These are phyloP conservation scores for Crucihimalaya himalaica DNA, from an alignment of 345 rosid genomes.

Conservation along the genomic window DNA sequence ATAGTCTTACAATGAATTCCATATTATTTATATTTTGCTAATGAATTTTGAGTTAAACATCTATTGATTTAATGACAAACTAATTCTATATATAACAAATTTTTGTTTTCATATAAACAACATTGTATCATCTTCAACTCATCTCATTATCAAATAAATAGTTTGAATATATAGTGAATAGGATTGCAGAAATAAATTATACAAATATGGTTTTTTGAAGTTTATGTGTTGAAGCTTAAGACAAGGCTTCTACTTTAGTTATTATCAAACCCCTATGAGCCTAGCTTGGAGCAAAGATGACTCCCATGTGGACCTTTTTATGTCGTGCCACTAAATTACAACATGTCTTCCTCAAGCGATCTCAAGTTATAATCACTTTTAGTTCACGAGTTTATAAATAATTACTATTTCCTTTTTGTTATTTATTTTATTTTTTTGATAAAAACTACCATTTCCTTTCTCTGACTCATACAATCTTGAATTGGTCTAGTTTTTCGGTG, in stretches of 20 bases:
- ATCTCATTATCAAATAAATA: neutral
- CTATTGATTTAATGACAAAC: no score
- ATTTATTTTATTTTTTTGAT: no score
- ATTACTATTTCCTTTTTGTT: neutral
- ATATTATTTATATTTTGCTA: no score
- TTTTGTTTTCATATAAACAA: neutral
- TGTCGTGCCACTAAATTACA: conserved; percentile 36
- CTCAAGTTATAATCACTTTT: conserved; percentile 35
- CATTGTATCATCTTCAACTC: neutral
- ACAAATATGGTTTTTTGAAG: conserved; percentile 4
- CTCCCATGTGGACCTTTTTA: conserved; percentile 28
- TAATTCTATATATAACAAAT: no score
- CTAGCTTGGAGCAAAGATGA: conserved; percentile 34
- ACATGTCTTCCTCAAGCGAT: conserved; percentile 37
- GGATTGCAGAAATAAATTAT: neutral
- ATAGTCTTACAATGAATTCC: no score
- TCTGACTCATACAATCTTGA: conserved; percentile 10
- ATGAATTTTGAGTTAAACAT: neutral
- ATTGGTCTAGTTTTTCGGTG: neutral
- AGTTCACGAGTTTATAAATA: conserved; percentile 15
- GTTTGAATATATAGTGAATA: neutral
- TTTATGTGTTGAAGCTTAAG: conserved; percentile 28
- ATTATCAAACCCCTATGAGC: conserved; percentile 28
- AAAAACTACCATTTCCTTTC: neutral
- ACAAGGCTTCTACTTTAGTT: conserved; percentile 12